Evolutionary conservation across 345 rosid species (phyloP), one percentile per base, ranked within the genome.

Genomic region (Bruguiera parviflora): DNA sequence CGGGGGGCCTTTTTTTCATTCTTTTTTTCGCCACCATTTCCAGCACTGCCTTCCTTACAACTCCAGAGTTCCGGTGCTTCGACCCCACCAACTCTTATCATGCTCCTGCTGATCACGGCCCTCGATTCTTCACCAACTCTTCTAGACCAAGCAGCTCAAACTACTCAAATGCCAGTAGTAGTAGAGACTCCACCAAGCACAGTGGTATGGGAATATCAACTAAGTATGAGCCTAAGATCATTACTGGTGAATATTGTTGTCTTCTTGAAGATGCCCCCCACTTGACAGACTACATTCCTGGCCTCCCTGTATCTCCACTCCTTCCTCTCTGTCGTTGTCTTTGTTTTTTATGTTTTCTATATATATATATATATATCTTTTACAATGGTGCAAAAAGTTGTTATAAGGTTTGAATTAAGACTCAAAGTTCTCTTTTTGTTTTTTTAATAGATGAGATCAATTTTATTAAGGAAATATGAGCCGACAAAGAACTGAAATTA

Each of bases 251-350:
- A 8, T 58, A 16, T 27, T 87, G 89, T 15, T 85, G 79, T 37
- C 80, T 85, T 46, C 87, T 85, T 11, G 81, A 85, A 61, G 89
- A 83, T 52, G 87, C 83, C 58, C 87, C 85, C 49, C 89, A 81
- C 68, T 69, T 85, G 31, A 47, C 78, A 53, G 89, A 85, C 74
- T 83, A 81, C 58, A 64, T 85, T 10, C 62, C 78, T 15, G 64
- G 79, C 35, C 85, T 83, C 29, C 87, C 78, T 9, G 87, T 85
- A 81, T 3, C 43, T 60, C 3, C 28, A 4, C 15, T 58, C 24
- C 4, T 3, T 24, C 8, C 20, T 35, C 58, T 29, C 8, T 25
- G 21, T 21, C 58, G 7, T 21, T 53, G 3, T 20, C 25, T 55
- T 22, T 55, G 28, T 25, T 7, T 55, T 55, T 8, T 10, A 39